Evolutionary conservation across 2,329 filamentous ascomycete species (phyloP), one percentile per base, ranked within the genome.

Genomic region (Fusarium luffae): DNA sequence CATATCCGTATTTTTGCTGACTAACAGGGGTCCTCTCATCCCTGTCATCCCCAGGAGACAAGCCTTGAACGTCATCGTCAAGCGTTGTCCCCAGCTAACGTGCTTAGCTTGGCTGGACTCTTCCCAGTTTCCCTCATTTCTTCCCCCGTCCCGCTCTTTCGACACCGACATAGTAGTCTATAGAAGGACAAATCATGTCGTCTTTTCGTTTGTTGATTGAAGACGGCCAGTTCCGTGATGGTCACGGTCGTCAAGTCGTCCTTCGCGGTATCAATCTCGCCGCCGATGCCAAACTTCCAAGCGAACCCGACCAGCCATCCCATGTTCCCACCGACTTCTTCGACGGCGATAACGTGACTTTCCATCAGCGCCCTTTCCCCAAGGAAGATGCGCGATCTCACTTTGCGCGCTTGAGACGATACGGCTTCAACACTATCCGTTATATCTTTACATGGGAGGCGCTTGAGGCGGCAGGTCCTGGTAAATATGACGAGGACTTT

Each of bases 401-500:
- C 79, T 98, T 99, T 79, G 88, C 92, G 14, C 88, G 94, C 44
- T 82, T 99, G 70, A 93, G 91, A 75, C 90, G 92, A 75, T 97
- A 91, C 85, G 96, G 96, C 16, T 99, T 97, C 85, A 99, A 98
- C 80, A 94, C 93, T 1, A 94, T 99, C 72, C 89, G 96, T 77
- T 99, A 99, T 80, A 85, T 99, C 73, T 99, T 98, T 78, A 98
- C 96, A 0, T 99, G 96, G 96, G 96, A 99, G 81, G 95, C 96
- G n/a, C 92, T 99, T 78, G 96, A 99, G 81, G 92, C 96, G 62
- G 90, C 90, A 2, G 95, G 95, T 0, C 96, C 97, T 0, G 93
- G 94, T 2, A 90, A 88, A 76, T 99, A 98, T 79, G 97, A 99
- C 75, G 93, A 99, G 77, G 90, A 92, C 66, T 99, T 93, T 87